Evolutionary conservation across 805 yeast genomes (phyloP).

Genomic region (Saitoella complicata): DNA sequence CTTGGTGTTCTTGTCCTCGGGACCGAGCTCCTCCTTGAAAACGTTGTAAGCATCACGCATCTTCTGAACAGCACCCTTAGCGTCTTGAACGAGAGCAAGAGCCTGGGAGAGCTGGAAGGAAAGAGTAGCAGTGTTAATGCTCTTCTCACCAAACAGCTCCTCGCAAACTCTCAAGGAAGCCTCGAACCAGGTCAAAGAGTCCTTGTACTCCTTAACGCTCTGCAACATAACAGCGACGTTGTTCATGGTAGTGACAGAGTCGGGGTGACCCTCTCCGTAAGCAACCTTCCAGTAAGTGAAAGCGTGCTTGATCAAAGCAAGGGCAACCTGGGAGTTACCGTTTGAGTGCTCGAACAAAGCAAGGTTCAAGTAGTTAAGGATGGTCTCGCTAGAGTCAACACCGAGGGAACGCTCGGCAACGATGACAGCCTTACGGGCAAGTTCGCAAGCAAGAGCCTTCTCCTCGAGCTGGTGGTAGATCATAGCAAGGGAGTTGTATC

Average conservation of each 20-base stretch:
- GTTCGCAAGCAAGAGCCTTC: conserved; percentile 40
- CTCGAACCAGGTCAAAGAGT: conserved; percentile 38
- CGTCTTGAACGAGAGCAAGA: conserved; percentile 35
- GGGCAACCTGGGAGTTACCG: conserved; percentile 42
- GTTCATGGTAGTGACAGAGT: conserved; percentile 43
- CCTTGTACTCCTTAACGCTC: conserved; percentile 30
- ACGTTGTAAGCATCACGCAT: conserved; percentile 40
- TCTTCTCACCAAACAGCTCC: conserved; percentile 37
- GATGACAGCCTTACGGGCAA: conserved; percentile 51
- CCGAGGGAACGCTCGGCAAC: conserved; percentile 73
- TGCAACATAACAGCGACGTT: conserved; percentile 47
- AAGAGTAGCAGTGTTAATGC: conserved; percentile 47
- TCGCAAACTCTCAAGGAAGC: conserved; percentile 37
- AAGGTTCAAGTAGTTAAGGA: conserved; percentile 55
- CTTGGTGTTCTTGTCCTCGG: conserved; percentile 46
- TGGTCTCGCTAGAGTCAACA: conserved; percentile 59
- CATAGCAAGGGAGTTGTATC: conserved; percentile 49
- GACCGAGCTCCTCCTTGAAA: conserved; percentile 46
- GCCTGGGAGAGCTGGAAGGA: conserved; percentile 55
- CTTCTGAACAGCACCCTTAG: conserved; percentile 38
- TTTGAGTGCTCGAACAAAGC: conserved; percentile 54
- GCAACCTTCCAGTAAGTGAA: conserved; percentile 40
- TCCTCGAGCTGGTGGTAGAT: conserved; percentile 45
- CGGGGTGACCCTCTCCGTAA: conserved; percentile 55
- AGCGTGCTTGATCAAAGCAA: conserved; percentile 46